Percentiles rank a stretch among this genome's conserved stretches.
Conservation (phyloP, 148 eudicot species). For the Camellia japonica region DNA sequence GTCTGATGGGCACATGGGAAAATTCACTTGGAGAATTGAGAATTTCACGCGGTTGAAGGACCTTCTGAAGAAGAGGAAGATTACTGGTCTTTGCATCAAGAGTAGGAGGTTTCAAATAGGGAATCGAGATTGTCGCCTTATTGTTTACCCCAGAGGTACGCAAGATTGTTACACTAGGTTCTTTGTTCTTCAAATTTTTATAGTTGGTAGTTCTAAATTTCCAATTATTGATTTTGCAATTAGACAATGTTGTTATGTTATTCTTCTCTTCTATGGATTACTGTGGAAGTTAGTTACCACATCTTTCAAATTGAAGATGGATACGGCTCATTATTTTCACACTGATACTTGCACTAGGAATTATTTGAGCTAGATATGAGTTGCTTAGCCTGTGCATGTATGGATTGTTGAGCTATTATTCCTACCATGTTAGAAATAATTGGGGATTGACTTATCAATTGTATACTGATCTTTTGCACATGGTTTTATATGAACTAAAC, state of each 20-base stretch:
- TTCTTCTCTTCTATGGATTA: neutral
- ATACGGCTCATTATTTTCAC: neutral
- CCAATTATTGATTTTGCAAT: neutral
- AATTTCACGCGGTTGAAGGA: conserved; percentile 94
- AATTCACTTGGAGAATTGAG: conserved; percentile 93
- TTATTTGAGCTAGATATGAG: neutral
- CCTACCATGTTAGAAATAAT: neutral
- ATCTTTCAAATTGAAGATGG: conserved; percentile 3
- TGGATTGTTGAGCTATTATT: conserved; percentile 1
- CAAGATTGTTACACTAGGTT: conserved; percentile 17
- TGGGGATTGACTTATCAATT: neutral
- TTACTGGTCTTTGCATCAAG: conserved; percentile 97
- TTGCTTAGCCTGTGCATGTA: neutral
- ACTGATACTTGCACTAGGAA: neutral
- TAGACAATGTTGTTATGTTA: neutral
- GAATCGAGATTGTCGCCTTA: conserved; percentile 94
- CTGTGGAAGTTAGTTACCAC: neutral
- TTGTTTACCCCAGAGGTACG: conserved; percentile 96
- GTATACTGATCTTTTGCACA: neutral
- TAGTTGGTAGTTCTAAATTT: neutral
- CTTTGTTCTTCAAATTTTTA: conserved; percentile 2
- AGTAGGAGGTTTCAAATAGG: conserved; percentile 98
- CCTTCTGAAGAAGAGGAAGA: conserved; percentile 92
- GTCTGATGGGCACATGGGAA: conserved; percentile 87
- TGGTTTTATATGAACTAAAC: neutral